A percentile compares a stretch with the other conserved stretches of the same genome.
Conservation (phyloP, 148 eudicot genomes). For the Diospyros lotus region DNA sequence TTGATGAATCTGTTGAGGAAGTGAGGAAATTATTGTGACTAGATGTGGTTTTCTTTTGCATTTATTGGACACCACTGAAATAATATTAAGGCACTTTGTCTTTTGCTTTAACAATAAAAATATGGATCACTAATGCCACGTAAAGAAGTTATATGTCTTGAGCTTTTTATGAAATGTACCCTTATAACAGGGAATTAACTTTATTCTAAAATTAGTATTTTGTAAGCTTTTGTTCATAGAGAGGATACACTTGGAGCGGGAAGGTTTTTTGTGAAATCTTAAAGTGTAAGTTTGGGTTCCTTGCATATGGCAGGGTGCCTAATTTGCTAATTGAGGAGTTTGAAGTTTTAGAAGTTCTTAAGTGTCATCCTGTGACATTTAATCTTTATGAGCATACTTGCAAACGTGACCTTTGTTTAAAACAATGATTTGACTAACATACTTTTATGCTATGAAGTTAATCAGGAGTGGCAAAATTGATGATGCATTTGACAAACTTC, state of each 20-base stretch:
- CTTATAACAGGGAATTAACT: too few relatives aligned
- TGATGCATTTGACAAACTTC: slow-evolving; percentile 22
- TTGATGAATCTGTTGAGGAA: neutral
- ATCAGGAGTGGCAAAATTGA: slow-evolving; percentile 27
- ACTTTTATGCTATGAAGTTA: slow-evolving; percentile 19
- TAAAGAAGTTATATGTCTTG: too few relatives aligned
- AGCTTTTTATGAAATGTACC: too few relatives aligned
- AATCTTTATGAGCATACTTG: neutral
- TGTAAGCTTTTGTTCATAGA: too few relatives aligned
- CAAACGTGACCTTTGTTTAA: too few relatives aligned
- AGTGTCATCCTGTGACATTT: neutral
- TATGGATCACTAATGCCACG: too few relatives aligned
- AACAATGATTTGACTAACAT: neutral
- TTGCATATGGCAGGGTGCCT: neutral
- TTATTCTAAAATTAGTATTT: too few relatives aligned
- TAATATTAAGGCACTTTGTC: neutral
- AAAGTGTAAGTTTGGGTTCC: neutral
- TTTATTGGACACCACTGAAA: neutral
- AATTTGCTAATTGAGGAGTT: neutral
- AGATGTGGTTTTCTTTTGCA: neutral
- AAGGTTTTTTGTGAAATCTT: neutral
- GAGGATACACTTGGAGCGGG: neutral
- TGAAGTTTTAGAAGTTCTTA: neutral
- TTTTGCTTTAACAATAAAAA: too few relatives aligned
- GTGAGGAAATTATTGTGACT: neutral